These are phyloP conservation scores for Funneliformis mosseae DNA, from an alignment of 192 early-diverging fungal genomes.

Conservation along the genomic window DNA sequence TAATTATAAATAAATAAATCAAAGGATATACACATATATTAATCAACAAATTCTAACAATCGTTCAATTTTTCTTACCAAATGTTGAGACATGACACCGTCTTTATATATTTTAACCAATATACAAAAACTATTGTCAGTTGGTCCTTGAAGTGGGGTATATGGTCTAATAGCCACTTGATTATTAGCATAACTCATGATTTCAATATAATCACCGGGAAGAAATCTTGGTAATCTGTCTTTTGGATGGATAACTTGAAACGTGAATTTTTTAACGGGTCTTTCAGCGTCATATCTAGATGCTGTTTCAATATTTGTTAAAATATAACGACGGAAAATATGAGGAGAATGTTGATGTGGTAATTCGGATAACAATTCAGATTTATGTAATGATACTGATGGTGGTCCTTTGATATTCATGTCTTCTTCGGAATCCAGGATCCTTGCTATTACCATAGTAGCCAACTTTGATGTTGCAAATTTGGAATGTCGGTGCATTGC, in stretches of 20 bases:
- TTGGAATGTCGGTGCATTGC: conserved; percentile 5
- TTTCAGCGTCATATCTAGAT: background rate
- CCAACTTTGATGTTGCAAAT: conserved; percentile 15
- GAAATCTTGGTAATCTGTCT: conserved; percentile 1
- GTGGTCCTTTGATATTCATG: background rate
- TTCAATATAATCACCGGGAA: conserved; percentile 35
- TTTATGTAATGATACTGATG: background rate
- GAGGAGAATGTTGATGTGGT: background rate
- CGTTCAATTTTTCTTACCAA: background rate
- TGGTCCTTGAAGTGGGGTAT: conserved; percentile 21
- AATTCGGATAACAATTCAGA: background rate
- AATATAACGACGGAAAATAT: conserved; percentile 28
- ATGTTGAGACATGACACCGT: conserved; percentile 26
- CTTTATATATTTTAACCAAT: conserved; percentile 31
- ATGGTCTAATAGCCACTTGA: conserved; percentile 24
- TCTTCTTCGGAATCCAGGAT: background rate
- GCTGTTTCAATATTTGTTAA: conserved; percentile 12
- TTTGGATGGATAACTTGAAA: conserved; percentile 16
- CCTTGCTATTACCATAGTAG: conserved; percentile 6
- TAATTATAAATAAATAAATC: background rate
- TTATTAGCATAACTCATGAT: conserved; percentile 21
- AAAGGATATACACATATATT: background rate
- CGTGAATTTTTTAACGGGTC: conserved; percentile 22
- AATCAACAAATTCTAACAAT: background rate
- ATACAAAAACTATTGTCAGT: conserved; percentile 18